phyloP scores from a whole-genome alignment of 305 asterid genomes.

The Withania somnifera region DNA sequence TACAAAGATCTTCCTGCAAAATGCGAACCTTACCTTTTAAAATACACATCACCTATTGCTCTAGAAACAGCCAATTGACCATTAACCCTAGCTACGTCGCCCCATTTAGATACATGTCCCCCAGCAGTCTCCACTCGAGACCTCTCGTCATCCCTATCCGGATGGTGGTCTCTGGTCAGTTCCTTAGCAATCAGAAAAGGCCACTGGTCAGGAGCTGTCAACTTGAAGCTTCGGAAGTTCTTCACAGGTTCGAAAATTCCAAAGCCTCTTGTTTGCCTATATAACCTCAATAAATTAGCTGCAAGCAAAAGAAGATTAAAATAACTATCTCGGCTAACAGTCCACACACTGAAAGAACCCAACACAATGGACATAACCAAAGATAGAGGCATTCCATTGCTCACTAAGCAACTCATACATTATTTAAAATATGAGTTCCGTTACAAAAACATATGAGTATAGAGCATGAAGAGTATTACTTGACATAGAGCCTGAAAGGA shows the following conservation, averaged over 20 bases:
- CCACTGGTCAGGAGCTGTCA: slow-evolving; percentile 69
- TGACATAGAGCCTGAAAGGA: neutral
- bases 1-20: slow-evolving; percentile 4
- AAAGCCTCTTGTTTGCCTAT: slow-evolving; percentile 46
- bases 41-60: slow-evolving; percentile 79
- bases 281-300: slow-evolving; percentile 68
- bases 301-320: slow-evolving; percentile 28
- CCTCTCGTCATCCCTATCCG: slow-evolving; percentile 87
- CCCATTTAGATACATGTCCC: slow-evolving; percentile 80
- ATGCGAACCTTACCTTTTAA: slow-evolving; percentile 48
- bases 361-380: neutral
- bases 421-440: neutral
- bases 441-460: neutral
- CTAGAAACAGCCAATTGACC: slow-evolving; percentile 92
- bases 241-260: slow-evolving; percentile 42
- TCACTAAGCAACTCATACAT: neutral
- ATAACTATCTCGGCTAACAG: neutral
- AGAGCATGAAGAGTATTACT: neutral
- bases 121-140: slow-evolving; percentile 85
- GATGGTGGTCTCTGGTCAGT: slow-evolving; percentile 94
- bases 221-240: slow-evolving; percentile 49
- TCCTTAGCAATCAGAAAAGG: slow-evolving; percentile 60
- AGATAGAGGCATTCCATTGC: neutral
- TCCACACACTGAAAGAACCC: neutral
- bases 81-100: slow-evolving; percentile 89